A percentile compares a stretch with the other conserved stretches of the same genome.
Conservation (phyloP, 1,284 basidiomycete genomes). For the Malassezia japonica region DNA sequence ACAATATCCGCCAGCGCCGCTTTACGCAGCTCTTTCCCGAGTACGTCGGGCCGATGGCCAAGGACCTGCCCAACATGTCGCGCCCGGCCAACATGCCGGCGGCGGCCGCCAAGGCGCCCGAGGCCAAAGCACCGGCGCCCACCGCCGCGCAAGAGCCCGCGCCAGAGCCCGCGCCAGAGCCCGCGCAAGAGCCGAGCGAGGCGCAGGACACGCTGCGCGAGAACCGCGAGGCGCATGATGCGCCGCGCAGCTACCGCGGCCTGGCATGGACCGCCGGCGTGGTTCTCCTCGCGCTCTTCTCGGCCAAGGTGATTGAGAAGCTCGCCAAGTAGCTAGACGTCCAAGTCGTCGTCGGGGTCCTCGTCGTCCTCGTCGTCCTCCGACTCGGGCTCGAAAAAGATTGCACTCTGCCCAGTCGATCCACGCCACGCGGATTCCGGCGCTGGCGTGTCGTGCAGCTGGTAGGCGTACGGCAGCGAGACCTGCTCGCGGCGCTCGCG, state of each 20-base stretch:
- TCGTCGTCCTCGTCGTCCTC: slow-evolving; percentile 45
- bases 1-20: slow-evolving; percentile 68
- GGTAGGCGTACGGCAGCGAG: slow-evolving; percentile 31
- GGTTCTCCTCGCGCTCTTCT: slow-evolving; percentile 49
- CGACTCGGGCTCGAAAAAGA: slow-evolving; percentile 41
- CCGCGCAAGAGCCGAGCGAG: not conserved
- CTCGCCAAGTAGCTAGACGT: slow-evolving; percentile 19
- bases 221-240: too few relatives aligned
- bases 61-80: slow-evolving; percentile 43
- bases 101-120: not conserved
- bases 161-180: not conserved
- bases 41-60: slow-evolving; percentile 18
- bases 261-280: too few relatives aligned
- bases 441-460: slow-evolving; percentile 16
- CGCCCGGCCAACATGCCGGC: not conserved
- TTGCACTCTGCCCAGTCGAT: slow-evolving; percentile 30
- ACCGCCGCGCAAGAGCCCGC: not conserved
- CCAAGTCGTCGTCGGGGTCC: slow-evolving; percentile 42
- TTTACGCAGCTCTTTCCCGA: slow-evolving; percentile 53
- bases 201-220: too few relatives aligned
- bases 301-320: slow-evolving; percentile 47
- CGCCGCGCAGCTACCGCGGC: too few relatives aligned
- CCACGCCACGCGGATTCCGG: slow-evolving; percentile 17
- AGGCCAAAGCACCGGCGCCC: not conserved
- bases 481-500: slow-evolving; percentile 28